These are phyloP conservation scores for Fonsecaea monophora DNA, from an alignment of 2,329 filamentous ascomycete species.

Conservation along the genomic window DNA sequence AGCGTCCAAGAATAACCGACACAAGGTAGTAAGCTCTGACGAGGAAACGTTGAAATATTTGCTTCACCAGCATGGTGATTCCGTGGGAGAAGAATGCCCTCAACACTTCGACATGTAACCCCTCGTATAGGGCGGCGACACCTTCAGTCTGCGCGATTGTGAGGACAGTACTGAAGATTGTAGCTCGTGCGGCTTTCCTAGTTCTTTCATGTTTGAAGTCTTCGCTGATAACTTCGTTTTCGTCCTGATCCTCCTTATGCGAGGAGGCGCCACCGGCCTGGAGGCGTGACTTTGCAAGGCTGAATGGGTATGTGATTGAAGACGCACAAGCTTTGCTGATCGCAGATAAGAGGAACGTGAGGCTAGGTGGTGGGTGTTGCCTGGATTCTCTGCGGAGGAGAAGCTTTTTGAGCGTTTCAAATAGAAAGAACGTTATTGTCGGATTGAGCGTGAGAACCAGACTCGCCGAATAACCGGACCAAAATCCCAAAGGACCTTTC, in stretches of 20 bases:
- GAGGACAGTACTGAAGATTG: slow-evolving; percentile 69
- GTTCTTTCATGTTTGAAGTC: slow-evolving; percentile 44
- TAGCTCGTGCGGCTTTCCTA: slow-evolving; percentile 49
- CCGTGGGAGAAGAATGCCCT: slow-evolving; percentile 88
- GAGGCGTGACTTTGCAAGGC: slow-evolving; percentile 79
- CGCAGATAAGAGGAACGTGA: slow-evolving; percentile 73
- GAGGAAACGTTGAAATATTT: slow-evolving; percentile 73
- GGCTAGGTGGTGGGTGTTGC: slow-evolving; percentile 58
- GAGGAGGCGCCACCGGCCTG: slow-evolving; percentile 59
- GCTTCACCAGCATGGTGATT: slow-evolving; percentile 85
- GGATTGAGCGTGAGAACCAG: slow-evolving; percentile 84
- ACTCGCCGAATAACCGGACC: slow-evolving; percentile 85
- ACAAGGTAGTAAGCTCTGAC: slow-evolving; percentile 74
- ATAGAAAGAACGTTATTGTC: slow-evolving; percentile 82
- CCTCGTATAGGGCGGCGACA: slow-evolving; percentile 72
- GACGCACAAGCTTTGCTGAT: slow-evolving; percentile 79
- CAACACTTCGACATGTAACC: slow-evolving; percentile 75
- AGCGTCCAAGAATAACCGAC: slow-evolving; percentile 53
- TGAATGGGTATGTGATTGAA: slow-evolving; percentile 81
- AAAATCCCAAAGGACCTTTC: slow-evolving; percentile 77
- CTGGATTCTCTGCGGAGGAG: slow-evolving; percentile 63
- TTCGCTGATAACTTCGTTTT: slow-evolving; percentile 38
- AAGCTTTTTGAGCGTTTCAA: slow-evolving; percentile 71
- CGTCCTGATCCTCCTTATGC: slow-evolving; percentile 51
- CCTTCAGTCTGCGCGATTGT: slow-evolving; percentile 69